Percentiles rank a stretch among this genome's conserved stretches.
These are phyloP conservation scores for Cryptococcus sp. DNA, from an alignment of 1,284 basidiomycete genomes.

Conservation along the genomic window DNA sequence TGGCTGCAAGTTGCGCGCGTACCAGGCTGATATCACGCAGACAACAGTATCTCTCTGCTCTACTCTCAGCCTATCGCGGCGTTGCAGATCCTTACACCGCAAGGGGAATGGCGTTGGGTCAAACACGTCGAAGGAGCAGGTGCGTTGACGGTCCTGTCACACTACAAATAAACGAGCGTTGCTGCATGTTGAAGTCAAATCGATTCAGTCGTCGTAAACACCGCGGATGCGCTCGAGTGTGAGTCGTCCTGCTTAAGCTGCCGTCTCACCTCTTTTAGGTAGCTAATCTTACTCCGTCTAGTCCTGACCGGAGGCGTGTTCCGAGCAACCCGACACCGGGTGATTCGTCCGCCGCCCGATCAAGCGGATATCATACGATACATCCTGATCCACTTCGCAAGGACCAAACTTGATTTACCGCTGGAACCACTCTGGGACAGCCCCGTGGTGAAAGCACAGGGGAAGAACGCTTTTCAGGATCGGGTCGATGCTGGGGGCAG, in stretches of 20 bases:
- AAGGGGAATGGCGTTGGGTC: conserved; percentile 50
- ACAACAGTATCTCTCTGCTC: conserved; percentile 48
- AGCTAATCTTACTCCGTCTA: no score
- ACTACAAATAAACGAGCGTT: background rate
- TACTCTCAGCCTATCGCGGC: conserved; percentile 52
- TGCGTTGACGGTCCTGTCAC: background rate
- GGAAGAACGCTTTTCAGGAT: conserved; percentile 24
- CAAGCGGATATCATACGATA: conserved; percentile 25
- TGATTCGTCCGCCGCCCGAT: conserved; percentile 22
- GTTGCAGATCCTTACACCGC: conserved; percentile 50
- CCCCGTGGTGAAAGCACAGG: conserved; percentile 22
- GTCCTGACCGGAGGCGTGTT: no score
- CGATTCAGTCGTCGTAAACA: no score
- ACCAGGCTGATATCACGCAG: background rate
- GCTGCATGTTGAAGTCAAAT: no score
- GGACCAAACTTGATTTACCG: conserved; percentile 12
- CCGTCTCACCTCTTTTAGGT: no score
- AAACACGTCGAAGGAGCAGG: conserved; percentile 36
- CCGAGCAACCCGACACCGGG: conserved; percentile 13
- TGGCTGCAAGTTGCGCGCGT: background rate
- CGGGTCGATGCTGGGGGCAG: conserved; percentile 26
- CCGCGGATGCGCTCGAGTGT: no score
- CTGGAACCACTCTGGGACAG: conserved; percentile 27
- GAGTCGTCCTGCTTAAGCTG: no score
- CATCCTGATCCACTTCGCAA: conserved; percentile 31